These are phyloP conservation scores for Groenewaldozyma auringiensis DNA, from an alignment of 1,139 yeast genomes.

Conservation along the genomic window DNA sequence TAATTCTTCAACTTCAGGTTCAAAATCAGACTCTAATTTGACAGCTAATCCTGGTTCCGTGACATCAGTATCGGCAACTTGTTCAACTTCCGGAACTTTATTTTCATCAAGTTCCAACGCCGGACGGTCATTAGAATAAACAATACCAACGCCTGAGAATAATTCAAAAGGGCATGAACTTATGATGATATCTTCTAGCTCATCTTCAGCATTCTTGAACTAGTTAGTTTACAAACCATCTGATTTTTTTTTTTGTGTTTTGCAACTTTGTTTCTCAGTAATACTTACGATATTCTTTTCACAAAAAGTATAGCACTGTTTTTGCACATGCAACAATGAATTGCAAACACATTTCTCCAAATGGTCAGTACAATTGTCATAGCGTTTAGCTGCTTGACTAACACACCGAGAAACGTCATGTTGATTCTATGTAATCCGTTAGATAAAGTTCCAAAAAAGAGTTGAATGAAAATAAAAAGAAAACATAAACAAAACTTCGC, in stretches of 20 bases:
- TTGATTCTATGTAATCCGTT: neutral
- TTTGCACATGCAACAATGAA: neutral
- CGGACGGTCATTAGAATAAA: neutral
- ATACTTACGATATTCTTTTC: neutral
- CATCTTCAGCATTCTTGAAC: neutral
- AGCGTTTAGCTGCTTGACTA: neutral
- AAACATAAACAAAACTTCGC: too few species aligned
- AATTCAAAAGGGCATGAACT: neutral
- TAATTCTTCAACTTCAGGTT: neutral
- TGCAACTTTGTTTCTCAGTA: too few species aligned
- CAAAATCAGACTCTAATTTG: too few species aligned
- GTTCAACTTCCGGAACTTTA: neutral
- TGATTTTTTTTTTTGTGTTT: too few species aligned
- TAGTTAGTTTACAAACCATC: too few species aligned
- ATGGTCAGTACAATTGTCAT: neutral
- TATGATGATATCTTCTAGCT: neutral
- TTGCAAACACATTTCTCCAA: neutral
- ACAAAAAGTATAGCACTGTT: neutral
- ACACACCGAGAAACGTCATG: neutral
- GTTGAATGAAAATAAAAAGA: neutral
- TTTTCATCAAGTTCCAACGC: neutral
- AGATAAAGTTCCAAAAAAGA: neutral
- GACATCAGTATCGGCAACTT: too few species aligned
- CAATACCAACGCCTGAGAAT: neutral
- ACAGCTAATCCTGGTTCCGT: too few species aligned